These are phyloP conservation scores for Ogataea naganishii DNA, from an alignment of 805 yeast species.

Conservation along the genomic window DNA sequence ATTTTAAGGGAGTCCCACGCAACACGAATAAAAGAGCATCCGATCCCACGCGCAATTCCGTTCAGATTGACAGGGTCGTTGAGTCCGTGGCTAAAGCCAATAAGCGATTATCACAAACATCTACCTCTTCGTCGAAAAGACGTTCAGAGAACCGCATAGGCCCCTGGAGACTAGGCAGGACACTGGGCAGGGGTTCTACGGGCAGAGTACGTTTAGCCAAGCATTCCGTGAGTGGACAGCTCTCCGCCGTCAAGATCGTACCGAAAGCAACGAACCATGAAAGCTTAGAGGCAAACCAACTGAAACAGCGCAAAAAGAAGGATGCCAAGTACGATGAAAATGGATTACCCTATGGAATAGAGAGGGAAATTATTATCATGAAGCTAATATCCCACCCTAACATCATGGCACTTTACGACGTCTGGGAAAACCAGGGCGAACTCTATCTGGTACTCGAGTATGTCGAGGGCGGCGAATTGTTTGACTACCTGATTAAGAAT, in stretches of 20 bases:
- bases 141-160: slow-evolving; percentile 45
- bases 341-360: slow-evolving; percentile 90
- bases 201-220: slow-evolving; percentile 74
- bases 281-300: slow-evolving; percentile 15
- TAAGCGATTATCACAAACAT: slow-evolving; percentile 29
- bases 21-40: too few relatives aligned
- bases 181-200: slow-evolving; percentile 77
- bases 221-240: slow-evolving; percentile 57
- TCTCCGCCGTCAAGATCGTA: slow-evolving; percentile 79
- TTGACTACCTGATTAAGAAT: slow-evolving; percentile 61
- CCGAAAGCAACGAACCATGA: slow-evolving; percentile 42
- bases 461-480: slow-evolving; percentile 84
- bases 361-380: slow-evolving; percentile 96
- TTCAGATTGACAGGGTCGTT: slow-evolving; percentile 38
- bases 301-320: slow-evolving; percentile 16
- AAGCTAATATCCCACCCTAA: slow-evolving; percentile 90
- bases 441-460: slow-evolving; percentile 71
- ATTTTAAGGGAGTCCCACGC: too few relatives aligned
- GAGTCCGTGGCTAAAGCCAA: slow-evolving; percentile 28
- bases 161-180: slow-evolving; percentile 76
- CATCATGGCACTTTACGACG: slow-evolving; percentile 89
- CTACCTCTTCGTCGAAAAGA: slow-evolving; percentile 27
- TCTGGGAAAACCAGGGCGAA: slow-evolving; percentile 95
- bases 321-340: slow-evolving; percentile 17
- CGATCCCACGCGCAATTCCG: too few relatives aligned